These are phyloP conservation scores for Phytophthora palmivora DNA, from an alignment of 352 stramenopile species.

Conservation along the genomic window DNA sequence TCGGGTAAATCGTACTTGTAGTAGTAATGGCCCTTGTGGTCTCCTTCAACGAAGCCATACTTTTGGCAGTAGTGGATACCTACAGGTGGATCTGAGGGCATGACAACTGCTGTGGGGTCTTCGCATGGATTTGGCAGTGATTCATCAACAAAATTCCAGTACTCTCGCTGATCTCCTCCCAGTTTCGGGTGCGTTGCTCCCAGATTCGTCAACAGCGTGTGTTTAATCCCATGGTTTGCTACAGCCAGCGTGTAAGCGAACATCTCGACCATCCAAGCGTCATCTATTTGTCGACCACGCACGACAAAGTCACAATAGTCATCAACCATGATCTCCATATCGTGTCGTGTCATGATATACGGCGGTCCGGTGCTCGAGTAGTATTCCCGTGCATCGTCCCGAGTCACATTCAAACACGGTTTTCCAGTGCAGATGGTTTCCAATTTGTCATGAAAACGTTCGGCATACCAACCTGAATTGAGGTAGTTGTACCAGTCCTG, in stretches of 20 bases:
- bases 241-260: slow-evolving; percentile 57
- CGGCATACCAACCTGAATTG: slow-evolving; percentile 44
- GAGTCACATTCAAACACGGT: slow-evolving; percentile 40
- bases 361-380: slow-evolving; percentile 57
- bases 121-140: slow-evolving; percentile 48
- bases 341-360: slow-evolving; percentile 64
- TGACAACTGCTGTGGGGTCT: slow-evolving; percentile 43
- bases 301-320: slow-evolving; percentile 65
- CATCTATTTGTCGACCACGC: slow-evolving; percentile 39
- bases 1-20: slow-evolving; percentile 69
- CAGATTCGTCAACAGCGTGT: slow-evolving; percentile 58
- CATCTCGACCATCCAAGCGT: slow-evolving; percentile 68
- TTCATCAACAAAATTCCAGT: slow-evolving; percentile 52
- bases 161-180: slow-evolving; percentile 31
- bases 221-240: slow-evolving; percentile 60
- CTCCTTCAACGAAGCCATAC: slow-evolving; percentile 52
- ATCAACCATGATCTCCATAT: slow-evolving; percentile 54
- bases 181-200: slow-evolving; percentile 52
- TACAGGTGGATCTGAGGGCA: slow-evolving; percentile 50
- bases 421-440: slow-evolving; percentile 45
- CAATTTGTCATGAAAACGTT: slow-evolving; percentile 32
- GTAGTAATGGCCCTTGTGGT: slow-evolving; percentile 54
- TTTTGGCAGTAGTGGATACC: slow-evolving; percentile 64
- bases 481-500: slow-evolving; percentile 62
- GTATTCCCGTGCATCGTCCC: slow-evolving; percentile 47